A percentile compares a stretch with the other conserved stretches of the same genome.
Conservation (phyloP, 257 asterid genomes). For the Nicotiana tomentosiformis region DNA sequence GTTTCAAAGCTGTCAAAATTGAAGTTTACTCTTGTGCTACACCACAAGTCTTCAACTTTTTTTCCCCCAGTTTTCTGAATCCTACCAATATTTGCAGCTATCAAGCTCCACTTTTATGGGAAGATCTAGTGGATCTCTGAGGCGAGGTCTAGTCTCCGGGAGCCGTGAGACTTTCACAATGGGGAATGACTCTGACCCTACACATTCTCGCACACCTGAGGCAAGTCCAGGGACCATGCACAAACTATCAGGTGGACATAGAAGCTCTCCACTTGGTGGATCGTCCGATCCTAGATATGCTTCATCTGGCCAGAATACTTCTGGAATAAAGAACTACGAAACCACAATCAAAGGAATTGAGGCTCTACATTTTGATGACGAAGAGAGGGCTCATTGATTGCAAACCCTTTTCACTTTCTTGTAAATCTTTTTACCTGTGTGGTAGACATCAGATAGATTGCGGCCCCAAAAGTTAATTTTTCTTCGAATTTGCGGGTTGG, state of each 20-base stretch:
- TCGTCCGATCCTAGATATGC: slow-evolving; percentile 57
- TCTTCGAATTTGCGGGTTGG: slow-evolving; percentile 15
- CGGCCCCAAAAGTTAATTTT: slow-evolving; percentile 9
- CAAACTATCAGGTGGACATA: slow-evolving; percentile 52
- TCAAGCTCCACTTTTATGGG: slow-evolving; percentile 72
- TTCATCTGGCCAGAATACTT: slow-evolving; percentile 49
- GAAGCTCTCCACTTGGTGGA: slow-evolving; percentile 57
- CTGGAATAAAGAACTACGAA: slow-evolving; percentile 53
- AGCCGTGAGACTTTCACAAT: slow-evolving; percentile 50
- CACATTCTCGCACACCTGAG: slow-evolving; percentile 63
- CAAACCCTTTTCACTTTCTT: slow-evolving; percentile 7
- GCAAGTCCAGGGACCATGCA: slow-evolving; percentile 58
- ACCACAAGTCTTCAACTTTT: background rate
- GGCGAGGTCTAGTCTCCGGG: slow-evolving; percentile 64
- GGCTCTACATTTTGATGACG: slow-evolving; percentile 58
- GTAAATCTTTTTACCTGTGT: slow-evolving; percentile 32
- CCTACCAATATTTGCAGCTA: slow-evolving; percentile 43
- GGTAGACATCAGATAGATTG: slow-evolving; percentile 18
- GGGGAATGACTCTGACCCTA: slow-evolving; percentile 66
- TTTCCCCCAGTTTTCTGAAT: background rate
- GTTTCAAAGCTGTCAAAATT: background rate
- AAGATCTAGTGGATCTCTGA: slow-evolving; percentile 71
- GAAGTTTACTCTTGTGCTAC: background rate
- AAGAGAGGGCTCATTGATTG: slow-evolving; percentile 38
- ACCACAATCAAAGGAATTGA: slow-evolving; percentile 67